phyloP scores from a whole-genome alignment of 257 asterid species.

The Solanum okadae region DNA sequence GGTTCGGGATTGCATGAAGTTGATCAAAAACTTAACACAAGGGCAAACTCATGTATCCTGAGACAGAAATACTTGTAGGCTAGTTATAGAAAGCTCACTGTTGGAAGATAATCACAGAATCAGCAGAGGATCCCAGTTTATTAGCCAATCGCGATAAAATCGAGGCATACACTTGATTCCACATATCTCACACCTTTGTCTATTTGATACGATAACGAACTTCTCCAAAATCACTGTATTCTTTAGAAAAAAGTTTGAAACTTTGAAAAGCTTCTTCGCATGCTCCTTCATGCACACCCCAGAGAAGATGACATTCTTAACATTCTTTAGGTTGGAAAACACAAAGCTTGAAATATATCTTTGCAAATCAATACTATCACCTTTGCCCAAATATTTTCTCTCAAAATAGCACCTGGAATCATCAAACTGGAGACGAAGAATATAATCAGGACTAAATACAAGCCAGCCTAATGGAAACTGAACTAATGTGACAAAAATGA shows the following conservation, averaged over 20 bases:
- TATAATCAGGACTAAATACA: background rate
- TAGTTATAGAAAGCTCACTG: background rate
- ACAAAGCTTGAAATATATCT: background rate
- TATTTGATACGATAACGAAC: background rate
- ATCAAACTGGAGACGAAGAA: background rate
- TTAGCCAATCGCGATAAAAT: background rate
- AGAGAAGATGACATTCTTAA: background rate
- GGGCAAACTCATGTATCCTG: background rate
- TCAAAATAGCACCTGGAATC: background rate
- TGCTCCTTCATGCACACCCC: background rate
- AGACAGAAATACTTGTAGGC: background rate
- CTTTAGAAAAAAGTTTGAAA: background rate
- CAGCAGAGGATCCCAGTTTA: background rate
- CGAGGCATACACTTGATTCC: background rate
- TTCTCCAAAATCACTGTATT: background rate
- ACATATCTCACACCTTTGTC: background rate
- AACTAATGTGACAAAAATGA: background rate
- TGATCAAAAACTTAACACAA: background rate
- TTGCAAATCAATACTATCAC: background rate
- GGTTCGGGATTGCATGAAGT: background rate
- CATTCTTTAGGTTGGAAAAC: background rate
- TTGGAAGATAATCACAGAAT: background rate
- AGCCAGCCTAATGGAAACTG: background rate
- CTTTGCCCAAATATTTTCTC: background rate
- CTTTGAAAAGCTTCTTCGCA: background rate